phyloP scores from a whole-genome alignment of 306 rosid species.

The Castanea mollissima region DNA sequence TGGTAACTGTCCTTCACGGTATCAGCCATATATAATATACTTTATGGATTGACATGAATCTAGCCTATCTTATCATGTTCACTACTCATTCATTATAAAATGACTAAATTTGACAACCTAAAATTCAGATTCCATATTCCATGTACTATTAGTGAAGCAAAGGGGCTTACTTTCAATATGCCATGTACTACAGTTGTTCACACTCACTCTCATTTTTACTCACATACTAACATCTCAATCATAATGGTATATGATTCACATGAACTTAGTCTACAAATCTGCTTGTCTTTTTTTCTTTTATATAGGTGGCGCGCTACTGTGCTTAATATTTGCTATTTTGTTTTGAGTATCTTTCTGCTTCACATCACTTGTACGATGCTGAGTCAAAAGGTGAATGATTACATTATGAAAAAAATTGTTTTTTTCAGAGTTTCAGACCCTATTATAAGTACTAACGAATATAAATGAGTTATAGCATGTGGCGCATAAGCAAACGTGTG shows the following conservation, averaged over 20 bases:
- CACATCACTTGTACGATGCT: not conserved
- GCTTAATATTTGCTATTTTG: not conserved
- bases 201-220: not conserved
- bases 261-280: not conserved
- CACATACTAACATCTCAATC: no score
- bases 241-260: not conserved
- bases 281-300: not conserved
- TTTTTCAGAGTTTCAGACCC: no score
- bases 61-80: not conserved
- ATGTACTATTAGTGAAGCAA: no score
- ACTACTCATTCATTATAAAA: no score
- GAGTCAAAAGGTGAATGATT: not conserved
- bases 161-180: no score
- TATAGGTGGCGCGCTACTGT: no score
- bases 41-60: constrained; percentile 11
- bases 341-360: not conserved
- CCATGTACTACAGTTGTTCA: not conserved
- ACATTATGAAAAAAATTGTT: not conserved
- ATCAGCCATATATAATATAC: not conserved
- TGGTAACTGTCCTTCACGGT: not conserved
- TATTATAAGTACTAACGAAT: not conserved
- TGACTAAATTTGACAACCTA: no score
- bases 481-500: not conserved
- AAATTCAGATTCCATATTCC: no score
- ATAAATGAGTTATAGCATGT: not conserved